Percentiles rank a stretch among this genome's conserved stretches.
phyloP scores from a whole-genome alignment of 805 yeast genomes.

The Candida anglica region DNA sequence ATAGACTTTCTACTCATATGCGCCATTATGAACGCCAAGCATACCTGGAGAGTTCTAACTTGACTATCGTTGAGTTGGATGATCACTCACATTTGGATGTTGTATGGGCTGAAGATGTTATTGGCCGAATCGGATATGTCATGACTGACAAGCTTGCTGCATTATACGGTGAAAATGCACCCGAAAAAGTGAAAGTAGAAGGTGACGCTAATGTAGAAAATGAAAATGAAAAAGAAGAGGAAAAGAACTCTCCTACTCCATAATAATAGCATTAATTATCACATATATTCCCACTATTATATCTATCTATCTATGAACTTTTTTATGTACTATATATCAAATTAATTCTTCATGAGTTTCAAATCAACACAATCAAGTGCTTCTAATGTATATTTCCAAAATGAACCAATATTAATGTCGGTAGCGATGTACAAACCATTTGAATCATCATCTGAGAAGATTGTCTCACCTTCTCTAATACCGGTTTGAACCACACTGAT shows the following conservation, averaged over 20 bases:
- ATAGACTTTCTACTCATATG: constrained; percentile 61
- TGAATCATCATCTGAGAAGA: constrained; percentile 8
- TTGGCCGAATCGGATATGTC: constrained; percentile 55
- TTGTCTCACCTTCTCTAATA: constrained; percentile 26
- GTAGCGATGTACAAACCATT: constrained; percentile 14
- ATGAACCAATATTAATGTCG: constrained; percentile 10
- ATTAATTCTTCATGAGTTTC: too few species aligned
- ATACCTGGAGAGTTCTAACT: constrained; percentile 31
- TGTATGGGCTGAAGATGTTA: constrained; percentile 79
- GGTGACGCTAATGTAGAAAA: too few species aligned
- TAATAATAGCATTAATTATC: too few species aligned
- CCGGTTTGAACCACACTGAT: constrained; percentile 25
- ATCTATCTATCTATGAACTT: too few species aligned
- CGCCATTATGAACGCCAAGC: constrained; percentile 47
- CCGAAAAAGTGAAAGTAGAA: not conserved
- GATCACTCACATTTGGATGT: constrained; percentile 87
- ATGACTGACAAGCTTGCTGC: constrained; percentile 11
- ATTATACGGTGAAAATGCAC: not conserved
- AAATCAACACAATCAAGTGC: too few species aligned
- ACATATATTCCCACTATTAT: too few species aligned
- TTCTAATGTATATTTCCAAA: constrained; percentile 12
- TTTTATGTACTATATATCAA: too few species aligned
- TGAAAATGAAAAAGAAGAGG: not conserved
- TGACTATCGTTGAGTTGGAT: constrained; percentile 43
- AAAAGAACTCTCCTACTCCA: not conserved